Evolutionary conservation across 1,284 basidiomycete genomes (phyloP).

Genomic region (Neotropicomus parvogracilis): DNA sequence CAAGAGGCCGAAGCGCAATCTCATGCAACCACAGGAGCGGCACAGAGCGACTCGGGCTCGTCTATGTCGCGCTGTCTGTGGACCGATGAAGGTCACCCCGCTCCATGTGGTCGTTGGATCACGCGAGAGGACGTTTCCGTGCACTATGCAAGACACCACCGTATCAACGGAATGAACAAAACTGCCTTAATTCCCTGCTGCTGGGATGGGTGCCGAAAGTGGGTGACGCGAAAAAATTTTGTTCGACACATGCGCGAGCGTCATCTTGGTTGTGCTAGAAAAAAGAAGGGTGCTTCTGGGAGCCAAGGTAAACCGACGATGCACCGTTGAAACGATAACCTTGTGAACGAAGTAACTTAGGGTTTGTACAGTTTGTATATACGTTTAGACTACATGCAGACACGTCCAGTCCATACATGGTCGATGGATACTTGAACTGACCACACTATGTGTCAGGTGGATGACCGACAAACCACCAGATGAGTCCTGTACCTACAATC

Average conservation of each 20-base stretch:
- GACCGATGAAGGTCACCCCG: background rate
- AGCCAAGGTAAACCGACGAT: too few species aligned
- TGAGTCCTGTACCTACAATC: too few species aligned
- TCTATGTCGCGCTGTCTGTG: background rate
- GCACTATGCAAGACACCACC: background rate
- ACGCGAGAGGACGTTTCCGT: background rate
- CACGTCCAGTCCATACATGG: too few species aligned
- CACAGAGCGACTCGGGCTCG: background rate
- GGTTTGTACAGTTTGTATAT: too few species aligned
- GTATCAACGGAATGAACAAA: background rate
- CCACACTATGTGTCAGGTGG: too few species aligned
- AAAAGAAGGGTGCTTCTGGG: background rate
- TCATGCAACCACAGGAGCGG: too few species aligned
- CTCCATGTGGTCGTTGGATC: background rate
- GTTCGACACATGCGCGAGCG: slow-evolving; percentile 1
- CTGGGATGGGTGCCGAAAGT: background rate
- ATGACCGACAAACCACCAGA: too few species aligned
- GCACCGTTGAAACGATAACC: too few species aligned
- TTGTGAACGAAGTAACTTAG: too few species aligned
- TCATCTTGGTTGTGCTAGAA: background rate
- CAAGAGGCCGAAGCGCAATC: too few species aligned
- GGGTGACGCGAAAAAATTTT: background rate
- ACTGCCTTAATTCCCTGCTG: background rate
- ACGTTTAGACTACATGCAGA: too few species aligned
- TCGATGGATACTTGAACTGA: too few species aligned